Evolutionary conservation across 2,329 filamentous ascomycete species (phyloP), one percentile per base, ranked within the genome.

Genomic region (Coleophoma crateriformis): DNA sequence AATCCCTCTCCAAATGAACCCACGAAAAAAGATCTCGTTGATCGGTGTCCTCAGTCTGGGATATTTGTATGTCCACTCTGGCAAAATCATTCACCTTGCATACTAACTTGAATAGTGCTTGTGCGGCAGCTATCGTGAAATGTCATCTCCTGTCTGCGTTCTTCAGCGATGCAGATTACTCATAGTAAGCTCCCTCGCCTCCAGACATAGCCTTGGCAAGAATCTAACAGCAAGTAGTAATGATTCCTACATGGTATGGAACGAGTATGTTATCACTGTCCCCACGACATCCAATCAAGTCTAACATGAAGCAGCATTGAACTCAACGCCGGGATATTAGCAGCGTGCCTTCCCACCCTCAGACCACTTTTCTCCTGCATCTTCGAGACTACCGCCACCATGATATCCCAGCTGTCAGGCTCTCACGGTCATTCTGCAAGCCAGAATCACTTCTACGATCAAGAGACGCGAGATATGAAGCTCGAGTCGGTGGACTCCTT

Each of bases 71-170:
- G 47, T 47, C 35, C 12, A 6, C 22, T 20, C 14, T 20, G 7
- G n/a, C 7, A 42, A 42, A 42, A 46, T 22, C 15, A 34, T 34
- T 7, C 7, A 11, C 12, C 33, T 10, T 12, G n/a, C 17, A 17
- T 43, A 33, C 40, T 33, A 46, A 47, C 33, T 19, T 3, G 20
- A 7, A 17, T 20, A 67, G 72, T 46, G 71, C 71, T 1, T 72
- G 67, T 47, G 66, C 63, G 3, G 70, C 71, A 17, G 69, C 68
- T 2, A 71, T 74, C 17, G 59, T 72, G 34, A 74, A 74, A 54
- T 64, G 67, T 7, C 57, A 67, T 12, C 61, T 65, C 19, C 71
- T 74, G 48, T 63, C 59, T 40, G 60, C 46, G 7, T 68, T 70
- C 49, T 62, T 73, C 47, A 43, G 52, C 0, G 61, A 69, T 10